These are phyloP conservation scores for Chaetomiaceae sp. DNA, from an alignment of 2,329 filamentous ascomycete genomes.

Conservation along the genomic window DNA sequence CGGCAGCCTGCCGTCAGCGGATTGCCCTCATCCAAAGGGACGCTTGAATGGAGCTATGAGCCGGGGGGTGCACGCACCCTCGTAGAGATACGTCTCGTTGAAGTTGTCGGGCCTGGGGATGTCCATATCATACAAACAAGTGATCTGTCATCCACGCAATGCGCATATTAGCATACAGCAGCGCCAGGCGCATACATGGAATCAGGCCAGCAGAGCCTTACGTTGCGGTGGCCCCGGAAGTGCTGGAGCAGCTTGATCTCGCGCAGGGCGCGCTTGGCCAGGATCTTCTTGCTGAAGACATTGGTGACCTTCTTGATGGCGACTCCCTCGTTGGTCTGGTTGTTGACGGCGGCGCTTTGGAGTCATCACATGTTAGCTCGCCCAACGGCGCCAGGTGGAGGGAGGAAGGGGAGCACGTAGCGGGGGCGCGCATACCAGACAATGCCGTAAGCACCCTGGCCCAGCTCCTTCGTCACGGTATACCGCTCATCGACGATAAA, in stretches of 20 bases:
- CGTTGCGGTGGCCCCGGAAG: slow-evolving; percentile 84
- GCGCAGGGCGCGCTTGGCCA: slow-evolving; percentile 93
- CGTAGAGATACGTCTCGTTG: slow-evolving; percentile 98
- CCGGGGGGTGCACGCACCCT: too few species aligned
- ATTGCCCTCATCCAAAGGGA: too few species aligned
- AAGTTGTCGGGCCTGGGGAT: slow-evolving; percentile 96
- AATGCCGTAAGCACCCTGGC: slow-evolving; percentile 96
- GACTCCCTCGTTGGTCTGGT: slow-evolving; percentile 83
- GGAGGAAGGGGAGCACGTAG: too few species aligned
- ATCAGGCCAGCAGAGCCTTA: too few species aligned
- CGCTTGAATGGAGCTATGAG: too few species aligned
- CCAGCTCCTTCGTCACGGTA: slow-evolving; percentile 96
- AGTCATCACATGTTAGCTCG: slow-evolving; percentile 10
- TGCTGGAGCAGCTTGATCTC: slow-evolving; percentile 99
- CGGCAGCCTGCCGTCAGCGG: too few species aligned
- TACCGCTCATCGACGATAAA: slow-evolving; percentile 98
- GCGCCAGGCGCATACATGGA: slow-evolving; percentile 14
- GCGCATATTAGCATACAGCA: not conserved
- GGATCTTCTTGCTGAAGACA: slow-evolving; percentile 99
- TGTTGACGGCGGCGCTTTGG: slow-evolving; percentile 80
- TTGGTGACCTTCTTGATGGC: slow-evolving; percentile 99
- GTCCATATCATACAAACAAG: slow-evolving; percentile 98
- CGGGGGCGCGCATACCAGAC: slow-evolving; percentile 76
- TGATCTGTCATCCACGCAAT: slow-evolving; percentile 64
- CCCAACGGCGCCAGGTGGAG: too few species aligned